Percentiles rank a stretch among this genome's conserved stretches.
phyloP scores from a whole-genome alignment of 768 basidiomycete genomes.

The Termitomyces sp. region DNA sequence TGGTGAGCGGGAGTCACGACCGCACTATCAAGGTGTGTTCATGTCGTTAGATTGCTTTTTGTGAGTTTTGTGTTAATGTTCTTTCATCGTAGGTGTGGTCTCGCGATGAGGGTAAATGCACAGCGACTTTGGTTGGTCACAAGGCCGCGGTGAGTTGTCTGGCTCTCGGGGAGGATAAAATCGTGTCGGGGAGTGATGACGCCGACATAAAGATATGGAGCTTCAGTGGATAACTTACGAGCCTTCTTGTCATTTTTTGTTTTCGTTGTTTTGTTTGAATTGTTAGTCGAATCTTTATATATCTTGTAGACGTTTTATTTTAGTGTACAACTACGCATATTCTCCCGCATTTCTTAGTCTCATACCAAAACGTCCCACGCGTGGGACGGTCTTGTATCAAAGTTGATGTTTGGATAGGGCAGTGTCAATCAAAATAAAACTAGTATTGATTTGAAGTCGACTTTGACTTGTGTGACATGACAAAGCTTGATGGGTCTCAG shows the following conservation, averaged over 20 bases:
- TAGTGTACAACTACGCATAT: too few relatives aligned
- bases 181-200: constrained; percentile 95
- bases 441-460: too few relatives aligned
- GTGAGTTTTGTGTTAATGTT: not conserved
- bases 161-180: constrained; percentile 89
- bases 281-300: not conserved
- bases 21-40: constrained; percentile 88
- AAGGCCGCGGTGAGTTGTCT: constrained; percentile 92
- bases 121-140: constrained; percentile 89
- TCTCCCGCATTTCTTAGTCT: too few relatives aligned
- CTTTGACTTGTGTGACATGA: too few relatives aligned
- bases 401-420: too few relatives aligned
- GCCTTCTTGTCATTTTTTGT: not conserved
- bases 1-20: constrained; percentile 94
- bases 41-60: not conserved
- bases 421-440: too few relatives aligned
- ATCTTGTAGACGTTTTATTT: not conserved
- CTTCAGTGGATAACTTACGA: constrained; percentile 39
- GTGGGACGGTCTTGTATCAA: too few relatives aligned
- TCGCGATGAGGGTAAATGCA: constrained; percentile 83
- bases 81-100: constrained; percentile 77
- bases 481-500: too few relatives aligned
- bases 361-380: too few relatives aligned
- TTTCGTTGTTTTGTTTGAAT: constrained; percentile 6
- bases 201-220: constrained; percentile 85